phyloP scores from a whole-genome alignment of 495 filamentous ascomycete species.

The Xylaria sp. region DNA sequence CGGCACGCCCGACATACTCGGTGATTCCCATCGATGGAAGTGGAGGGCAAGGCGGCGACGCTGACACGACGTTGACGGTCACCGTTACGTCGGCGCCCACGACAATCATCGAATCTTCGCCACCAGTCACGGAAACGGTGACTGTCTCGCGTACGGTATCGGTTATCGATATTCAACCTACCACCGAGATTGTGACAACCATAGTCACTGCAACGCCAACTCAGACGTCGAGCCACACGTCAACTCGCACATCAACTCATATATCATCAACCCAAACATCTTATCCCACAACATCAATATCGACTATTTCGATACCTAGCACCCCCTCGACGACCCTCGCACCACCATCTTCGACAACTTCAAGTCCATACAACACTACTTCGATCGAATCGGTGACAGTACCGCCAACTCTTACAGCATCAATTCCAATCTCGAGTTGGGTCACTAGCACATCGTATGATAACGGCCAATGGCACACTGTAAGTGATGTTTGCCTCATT shows the following conservation, averaged over 20 bases:
- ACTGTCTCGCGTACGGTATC: constrained; percentile 38
- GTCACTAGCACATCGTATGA: constrained; percentile 38
- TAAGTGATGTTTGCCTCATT: constrained; percentile 2
- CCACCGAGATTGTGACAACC: constrained; percentile 38
- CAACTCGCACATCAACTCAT: constrained; percentile 17
- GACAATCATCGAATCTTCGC: constrained; percentile 38
- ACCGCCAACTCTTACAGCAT: constrained; percentile 27
- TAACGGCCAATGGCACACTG: constrained; percentile 48
- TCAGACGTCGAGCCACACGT: constrained; percentile 6
- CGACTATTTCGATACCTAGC: constrained; percentile 18
- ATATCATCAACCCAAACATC: constrained; percentile 28
- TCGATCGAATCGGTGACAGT: constrained; percentile 5
- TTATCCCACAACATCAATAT: constrained; percentile 5
- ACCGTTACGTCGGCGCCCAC: constrained; percentile 36
- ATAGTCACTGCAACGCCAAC: constrained; percentile 33
- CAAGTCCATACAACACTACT: constrained; percentile 22
- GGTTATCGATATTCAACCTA: constrained; percentile 38
- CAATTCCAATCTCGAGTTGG: constrained; percentile 30
- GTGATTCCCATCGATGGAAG: constrained; percentile 47
- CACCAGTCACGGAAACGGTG: constrained; percentile 42
- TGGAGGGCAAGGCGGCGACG: constrained; percentile 28
- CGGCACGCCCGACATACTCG: constrained; percentile 44
- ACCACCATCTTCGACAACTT: constrained; percentile 17
- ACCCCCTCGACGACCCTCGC: constrained; percentile 21
- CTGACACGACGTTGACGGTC: constrained; percentile 31